Percentiles rank a stretch among this genome's conserved stretches.
Evolutionary conservation across 345 rosid species (phyloP).

Genomic region (Boechera divaricarpa): DNA sequence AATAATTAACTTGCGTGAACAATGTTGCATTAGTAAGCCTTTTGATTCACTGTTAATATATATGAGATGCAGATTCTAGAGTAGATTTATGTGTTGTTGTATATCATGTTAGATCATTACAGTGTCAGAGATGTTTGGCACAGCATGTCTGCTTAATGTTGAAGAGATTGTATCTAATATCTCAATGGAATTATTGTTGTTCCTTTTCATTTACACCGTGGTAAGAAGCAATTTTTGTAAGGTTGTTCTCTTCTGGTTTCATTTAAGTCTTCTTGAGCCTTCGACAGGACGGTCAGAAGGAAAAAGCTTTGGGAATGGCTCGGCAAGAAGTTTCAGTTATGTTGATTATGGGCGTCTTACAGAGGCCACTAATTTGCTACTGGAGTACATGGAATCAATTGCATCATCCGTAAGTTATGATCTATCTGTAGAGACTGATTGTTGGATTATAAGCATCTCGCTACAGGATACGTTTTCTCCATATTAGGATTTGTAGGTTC

Average conservation of each 20-base stretch:
- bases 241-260: constrained; percentile 32
- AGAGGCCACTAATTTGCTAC: constrained; percentile 82
- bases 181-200: neutral
- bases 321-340: constrained; percentile 72
- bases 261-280: constrained; percentile 21
- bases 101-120: constrained; percentile 6
- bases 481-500: constrained; percentile 8
- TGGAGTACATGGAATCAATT: constrained; percentile 73
- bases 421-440: constrained; percentile 13
- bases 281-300: constrained; percentile 66
- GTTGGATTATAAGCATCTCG: constrained; percentile 19
- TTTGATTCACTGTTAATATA: neutral
- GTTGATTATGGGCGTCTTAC: constrained; percentile 75
- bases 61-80: constrained; percentile 13
- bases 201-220: constrained; percentile 6
- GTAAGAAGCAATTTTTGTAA: constrained; percentile 3
- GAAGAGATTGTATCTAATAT: constrained; percentile 8
- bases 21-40: constrained; percentile 3
- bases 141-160: constrained; percentile 11
- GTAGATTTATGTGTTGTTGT: neutral
- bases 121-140: constrained; percentile 11
- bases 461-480: neutral
- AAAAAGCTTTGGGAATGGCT: constrained; percentile 75
- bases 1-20: neutral
- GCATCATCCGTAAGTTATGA: constrained; percentile 69